These are phyloP conservation scores for Sporothrix luriei DNA, from an alignment of 2,329 filamentous ascomycete genomes.

Conservation along the genomic window DNA sequence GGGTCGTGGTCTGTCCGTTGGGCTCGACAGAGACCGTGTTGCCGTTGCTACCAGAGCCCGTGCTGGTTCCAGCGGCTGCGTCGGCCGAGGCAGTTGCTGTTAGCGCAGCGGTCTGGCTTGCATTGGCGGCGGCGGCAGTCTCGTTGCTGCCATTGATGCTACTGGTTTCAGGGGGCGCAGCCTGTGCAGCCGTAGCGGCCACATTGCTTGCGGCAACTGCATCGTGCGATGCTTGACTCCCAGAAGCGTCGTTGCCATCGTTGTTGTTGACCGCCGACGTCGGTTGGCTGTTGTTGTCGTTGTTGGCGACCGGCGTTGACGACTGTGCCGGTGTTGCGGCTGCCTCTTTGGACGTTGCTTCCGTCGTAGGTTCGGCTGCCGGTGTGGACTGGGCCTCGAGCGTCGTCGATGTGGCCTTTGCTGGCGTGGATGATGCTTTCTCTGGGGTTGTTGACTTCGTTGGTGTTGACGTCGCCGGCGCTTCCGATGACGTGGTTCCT, in stretches of 20 bases:
- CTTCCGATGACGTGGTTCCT: neutral
- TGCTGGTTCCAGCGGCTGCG: slow-evolving; percentile 1
- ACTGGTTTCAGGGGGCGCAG: neutral
- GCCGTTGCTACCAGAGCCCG: neutral
- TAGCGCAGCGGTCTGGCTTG: neutral
- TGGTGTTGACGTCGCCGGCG: neutral
- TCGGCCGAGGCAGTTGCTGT: neutral
- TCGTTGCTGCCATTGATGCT: neutral
- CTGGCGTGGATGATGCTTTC: slow-evolving; percentile 11
- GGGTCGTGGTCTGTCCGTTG: slow-evolving; percentile 25
- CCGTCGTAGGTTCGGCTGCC: slow-evolving; percentile 1
- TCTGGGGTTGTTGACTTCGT: neutral
- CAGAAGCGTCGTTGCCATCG: neutral
- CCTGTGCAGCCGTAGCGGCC: neutral
- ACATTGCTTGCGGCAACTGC: neutral
- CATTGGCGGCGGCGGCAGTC: neutral
- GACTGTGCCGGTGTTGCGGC: neutral
- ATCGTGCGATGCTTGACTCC: neutral
- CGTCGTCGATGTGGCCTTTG: neutral
- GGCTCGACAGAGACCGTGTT: slow-evolving; percentile 29
- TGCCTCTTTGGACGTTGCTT: neutral
- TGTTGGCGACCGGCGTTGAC: neutral
- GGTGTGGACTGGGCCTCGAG: neutral
- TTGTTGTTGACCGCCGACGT: neutral
- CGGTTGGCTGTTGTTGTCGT: neutral